These are phyloP conservation scores for Mortierella alpina DNA, from an alignment of 192 early-diverging fungal species.

Conservation along the genomic window DNA sequence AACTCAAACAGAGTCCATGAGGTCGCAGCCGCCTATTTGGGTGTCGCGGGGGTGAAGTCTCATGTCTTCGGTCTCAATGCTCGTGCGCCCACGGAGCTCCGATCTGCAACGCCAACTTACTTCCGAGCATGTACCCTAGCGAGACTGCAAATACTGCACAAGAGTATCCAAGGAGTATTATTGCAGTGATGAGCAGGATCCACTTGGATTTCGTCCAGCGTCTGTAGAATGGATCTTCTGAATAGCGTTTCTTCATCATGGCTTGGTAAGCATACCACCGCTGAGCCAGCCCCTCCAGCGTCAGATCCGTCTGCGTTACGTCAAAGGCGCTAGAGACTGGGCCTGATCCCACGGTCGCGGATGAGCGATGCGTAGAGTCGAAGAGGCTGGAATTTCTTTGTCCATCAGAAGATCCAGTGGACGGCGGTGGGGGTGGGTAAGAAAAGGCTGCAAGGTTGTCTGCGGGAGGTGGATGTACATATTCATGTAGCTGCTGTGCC, in stretches of 20 bases:
- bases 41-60: too few relatives aligned
- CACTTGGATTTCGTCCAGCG: conserved; percentile 47
- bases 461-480: neutral
- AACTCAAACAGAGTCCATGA: neutral
- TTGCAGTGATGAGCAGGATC: conserved; percentile 4
- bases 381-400: neutral
- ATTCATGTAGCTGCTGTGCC: neutral
- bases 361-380: conserved; percentile 17
- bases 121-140: conserved; percentile 1
- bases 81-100: too few relatives aligned
- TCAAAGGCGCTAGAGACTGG: conserved; percentile 6
- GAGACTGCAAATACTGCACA: neutral
- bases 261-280: conserved; percentile 43
- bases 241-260: conserved; percentile 28
- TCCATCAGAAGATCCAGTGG: neutral
- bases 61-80: neutral
- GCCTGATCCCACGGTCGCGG: conserved; percentile 6
- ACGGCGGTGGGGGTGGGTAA: conserved; percentile 15
- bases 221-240: conserved; percentile 35
- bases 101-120: conserved; percentile 13
- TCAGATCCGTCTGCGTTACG: conserved; percentile 22
- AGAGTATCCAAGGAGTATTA: conserved; percentile 28
- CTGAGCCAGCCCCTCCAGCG: conserved; percentile 30
- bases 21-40: too few relatives aligned
- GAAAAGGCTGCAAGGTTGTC: neutral